Evolutionary conservation across 257 asterid genomes (phyloP), one percentile per base, ranked within the genome.

Genomic region (Solanum boliviense): DNA sequence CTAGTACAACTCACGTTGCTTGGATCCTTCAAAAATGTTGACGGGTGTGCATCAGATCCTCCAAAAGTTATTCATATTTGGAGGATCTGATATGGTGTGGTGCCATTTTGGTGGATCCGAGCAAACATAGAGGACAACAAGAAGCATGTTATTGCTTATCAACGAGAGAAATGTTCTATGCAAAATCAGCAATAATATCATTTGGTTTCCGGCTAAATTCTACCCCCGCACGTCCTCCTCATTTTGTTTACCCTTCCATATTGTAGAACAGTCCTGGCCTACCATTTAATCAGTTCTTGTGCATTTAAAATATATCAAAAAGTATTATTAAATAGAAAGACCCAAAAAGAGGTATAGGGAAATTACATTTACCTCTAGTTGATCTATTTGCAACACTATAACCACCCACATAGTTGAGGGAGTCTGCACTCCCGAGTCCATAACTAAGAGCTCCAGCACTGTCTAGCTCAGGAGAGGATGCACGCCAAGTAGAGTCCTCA

Each of bases 371-470:
- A 94, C 98, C 98, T 94, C 98, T 92, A 92, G 90, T 93, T 87
- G 97, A 89, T 90, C 95, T 92, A 92, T 91, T 92, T 65, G 89
- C 88, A 90, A 92, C 90, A 81, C 90, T 90, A 92, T 91, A 93
- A 89, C 89, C 91, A 87, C 97, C 98, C 84, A 89, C 94, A 88
- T 91, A 93, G 86, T 88, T 93, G 88, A 91, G 91, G 13, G 94
- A 84, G 89, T 81, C 92, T 36, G 91, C 83, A 92, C 56, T 94
- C 32, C 92, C 91, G 41, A 86, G 92, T 76, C 94, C 94, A 91
- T 90, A 94, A 75, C 90, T 91, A 89, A 94, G 89, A 34, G 94
- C 74, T 70, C 87, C 90, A 83, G 96, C 58, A 67, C 86, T 91
- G 79, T 90, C 93, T n/a, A 91, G 90, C 84, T 91, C 94, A 1